Evolutionary conservation across 495 filamentous ascomycete species (phyloP).

Genomic region (Coniosporium apollinis): DNA sequence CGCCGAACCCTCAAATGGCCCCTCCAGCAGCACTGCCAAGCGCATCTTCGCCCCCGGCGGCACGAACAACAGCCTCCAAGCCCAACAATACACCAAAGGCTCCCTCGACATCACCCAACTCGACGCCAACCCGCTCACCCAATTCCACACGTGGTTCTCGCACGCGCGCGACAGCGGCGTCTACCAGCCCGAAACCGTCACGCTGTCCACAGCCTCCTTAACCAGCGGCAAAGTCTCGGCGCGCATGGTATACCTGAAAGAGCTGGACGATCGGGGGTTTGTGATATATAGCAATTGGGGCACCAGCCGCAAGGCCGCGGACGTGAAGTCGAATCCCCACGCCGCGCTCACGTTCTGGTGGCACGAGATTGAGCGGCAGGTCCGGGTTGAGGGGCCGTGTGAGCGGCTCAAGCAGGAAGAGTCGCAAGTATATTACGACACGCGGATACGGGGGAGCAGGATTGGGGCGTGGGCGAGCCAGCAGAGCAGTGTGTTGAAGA

Average conservation of each 20-base stretch:
- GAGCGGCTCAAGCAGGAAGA: constrained; percentile 53
- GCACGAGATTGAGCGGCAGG: constrained; percentile 61
- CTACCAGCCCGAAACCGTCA: constrained; percentile 59
- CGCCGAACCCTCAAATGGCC: constrained; percentile 46
- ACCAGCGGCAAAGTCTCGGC: constrained; percentile 72
- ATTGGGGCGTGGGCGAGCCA: constrained; percentile 88
- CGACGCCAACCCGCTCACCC: constrained; percentile 42
- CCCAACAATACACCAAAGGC: constrained; percentile 45
- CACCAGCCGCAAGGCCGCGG: constrained; percentile 50
- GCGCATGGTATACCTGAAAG: constrained; percentile 80
- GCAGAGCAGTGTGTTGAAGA: constrained; percentile 60
- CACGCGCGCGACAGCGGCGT: constrained; percentile 42
- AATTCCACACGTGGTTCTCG: constrained; percentile 80
- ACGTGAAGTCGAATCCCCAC: constrained; percentile 47
- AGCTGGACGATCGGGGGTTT: constrained; percentile 58
- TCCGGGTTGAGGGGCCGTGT: constrained; percentile 62
- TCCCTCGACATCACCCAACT: constrained; percentile 37
- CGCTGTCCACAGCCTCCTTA: constrained; percentile 67
- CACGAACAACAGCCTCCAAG: constrained; percentile 29
- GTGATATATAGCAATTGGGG: constrained; percentile 89
- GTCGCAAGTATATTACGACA: constrained; percentile 77
- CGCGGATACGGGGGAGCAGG: constrained; percentile 57
- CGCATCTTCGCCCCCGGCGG: constrained; percentile 23
- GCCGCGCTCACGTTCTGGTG: constrained; percentile 65
- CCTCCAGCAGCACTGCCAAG: too few species aligned